A percentile compares a stretch with the other conserved stretches of the same genome.
phyloP scores from a whole-genome alignment of 805 yeast genomes.

The Nakazawaea wyomingensis region DNA sequence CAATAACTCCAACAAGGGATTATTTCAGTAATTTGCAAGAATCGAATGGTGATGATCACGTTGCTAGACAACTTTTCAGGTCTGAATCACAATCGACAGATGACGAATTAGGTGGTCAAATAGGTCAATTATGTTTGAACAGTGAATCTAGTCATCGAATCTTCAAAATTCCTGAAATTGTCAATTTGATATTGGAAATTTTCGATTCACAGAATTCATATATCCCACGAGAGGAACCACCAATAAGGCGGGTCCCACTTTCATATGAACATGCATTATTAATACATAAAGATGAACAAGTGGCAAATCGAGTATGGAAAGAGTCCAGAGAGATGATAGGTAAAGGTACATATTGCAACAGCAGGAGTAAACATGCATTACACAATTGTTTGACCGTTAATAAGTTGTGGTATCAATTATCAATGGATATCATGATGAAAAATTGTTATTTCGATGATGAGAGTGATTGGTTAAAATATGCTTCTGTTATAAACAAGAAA shows the following conservation, averaged over 20 bases:
- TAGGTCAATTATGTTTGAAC: neutral
- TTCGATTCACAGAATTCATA: constrained; percentile 39
- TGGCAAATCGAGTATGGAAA: constrained; percentile 41
- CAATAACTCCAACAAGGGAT: constrained; percentile 35
- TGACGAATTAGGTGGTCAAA: constrained; percentile 3
- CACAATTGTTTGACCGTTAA: constrained; percentile 66
- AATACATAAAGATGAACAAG: constrained; percentile 50
- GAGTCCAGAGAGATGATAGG: constrained; percentile 12
- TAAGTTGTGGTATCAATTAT: constrained; percentile 54
- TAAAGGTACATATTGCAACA: constrained; percentile 10
- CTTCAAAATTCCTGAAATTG: constrained; percentile 73
- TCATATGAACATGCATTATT: constrained; percentile 64
- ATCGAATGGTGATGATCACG: neutral
- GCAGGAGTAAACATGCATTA: constrained; percentile 32
- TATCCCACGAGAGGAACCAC: constrained; percentile 58
- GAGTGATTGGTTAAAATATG: constrained; percentile 38
- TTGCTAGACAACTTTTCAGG: constrained; percentile 5
- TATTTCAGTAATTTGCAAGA: neutral
- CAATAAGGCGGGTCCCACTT: constrained; percentile 62
- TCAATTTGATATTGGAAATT: constrained; percentile 51
- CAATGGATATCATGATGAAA: constrained; percentile 50
- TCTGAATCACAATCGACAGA: neutral
- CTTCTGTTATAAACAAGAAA: constrained; percentile 11
- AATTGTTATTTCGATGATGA: constrained; percentile 51
- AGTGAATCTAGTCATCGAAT: constrained; percentile 31